Conservation (phyloP, 495 filamentous ascomycete species). For the Polyplosphaeria fusca region DNA sequence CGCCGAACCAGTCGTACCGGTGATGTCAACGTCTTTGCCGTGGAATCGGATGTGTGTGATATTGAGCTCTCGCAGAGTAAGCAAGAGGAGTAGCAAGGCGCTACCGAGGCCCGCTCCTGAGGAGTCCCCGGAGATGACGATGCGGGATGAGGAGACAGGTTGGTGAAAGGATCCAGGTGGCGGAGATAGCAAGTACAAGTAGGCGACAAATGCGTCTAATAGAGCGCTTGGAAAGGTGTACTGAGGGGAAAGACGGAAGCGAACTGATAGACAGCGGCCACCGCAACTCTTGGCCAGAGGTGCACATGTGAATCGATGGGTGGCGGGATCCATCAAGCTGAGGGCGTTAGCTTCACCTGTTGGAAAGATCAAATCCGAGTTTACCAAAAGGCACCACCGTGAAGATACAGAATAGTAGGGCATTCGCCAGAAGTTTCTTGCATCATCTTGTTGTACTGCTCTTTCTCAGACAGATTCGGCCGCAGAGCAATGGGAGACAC, state of each 20-base stretch:
- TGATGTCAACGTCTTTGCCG: not conserved
- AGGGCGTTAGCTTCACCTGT: not conserved
- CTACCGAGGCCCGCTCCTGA: conserved; percentile 3
- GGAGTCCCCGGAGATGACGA: conserved; percentile 17
- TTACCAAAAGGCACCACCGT: not conserved
- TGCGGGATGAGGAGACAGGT: not conserved
- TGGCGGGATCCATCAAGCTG: not conserved
- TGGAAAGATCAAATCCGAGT: not conserved
- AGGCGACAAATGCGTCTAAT: conserved; percentile 8
- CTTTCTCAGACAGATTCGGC: too few relatives aligned
- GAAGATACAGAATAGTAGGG: not conserved
- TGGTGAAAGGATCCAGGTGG: not conserved
- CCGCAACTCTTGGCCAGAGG: not conserved
- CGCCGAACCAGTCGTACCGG: too few relatives aligned
- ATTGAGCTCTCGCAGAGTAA: not conserved
- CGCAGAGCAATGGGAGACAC: too few relatives aligned
- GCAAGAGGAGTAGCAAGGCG: not conserved
- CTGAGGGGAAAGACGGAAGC: conserved; percentile 15
- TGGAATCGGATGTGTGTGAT: conserved; percentile 17
- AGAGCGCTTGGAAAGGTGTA: conserved; percentile 13
- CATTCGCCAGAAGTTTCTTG: too few relatives aligned
- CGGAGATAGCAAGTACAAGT: conserved; percentile 22
- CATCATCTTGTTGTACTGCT: too few relatives aligned
- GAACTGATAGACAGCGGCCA: conserved; percentile 11
- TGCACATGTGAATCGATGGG: not conserved